Percentiles rank a stretch among this genome's conserved stretches.
These are phyloP conservation scores for Carex cristatella DNA, from an alignment of 176 grass and related monocot genomes.

Conservation along the genomic window DNA sequence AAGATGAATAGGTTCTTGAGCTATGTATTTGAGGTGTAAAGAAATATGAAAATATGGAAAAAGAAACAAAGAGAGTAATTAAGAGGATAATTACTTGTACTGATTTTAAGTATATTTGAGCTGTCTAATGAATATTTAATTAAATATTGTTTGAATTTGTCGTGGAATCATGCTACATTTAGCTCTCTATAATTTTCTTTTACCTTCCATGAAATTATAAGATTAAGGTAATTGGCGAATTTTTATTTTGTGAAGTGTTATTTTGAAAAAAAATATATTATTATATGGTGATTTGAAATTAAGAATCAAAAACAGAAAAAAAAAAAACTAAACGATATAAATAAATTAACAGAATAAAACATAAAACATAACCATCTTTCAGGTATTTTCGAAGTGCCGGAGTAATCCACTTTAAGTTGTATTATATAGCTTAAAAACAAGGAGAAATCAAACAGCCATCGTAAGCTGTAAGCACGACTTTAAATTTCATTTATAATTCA, in stretches of 20 bases:
- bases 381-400: neutral
- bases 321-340: neutral
- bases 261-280: neutral
- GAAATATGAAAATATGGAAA: neutral
- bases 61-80: neutral
- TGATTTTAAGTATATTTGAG: neutral
- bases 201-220: neutral
- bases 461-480: no score
- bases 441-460: no score
- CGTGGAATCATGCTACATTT: neutral
- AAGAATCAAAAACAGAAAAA: neutral
- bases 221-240: no score
- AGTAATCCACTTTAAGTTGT: neutral
- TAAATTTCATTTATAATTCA: no score
- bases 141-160: neutral
- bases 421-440: no score
- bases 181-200: neutral
- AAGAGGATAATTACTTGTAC: neutral
- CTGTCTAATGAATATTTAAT: neutral
- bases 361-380: neutral
- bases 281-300: neutral
- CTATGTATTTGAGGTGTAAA: constrained; percentile 29
- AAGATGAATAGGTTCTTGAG: constrained; percentile 34
- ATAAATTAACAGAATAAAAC: neutral
- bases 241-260: no score